A percentile compares a stretch with the other conserved stretches of the same genome.
These are phyloP conservation scores for Diplodia seriata DNA, from an alignment of 2,329 filamentous ascomycete genomes.

Conservation along the genomic window DNA sequence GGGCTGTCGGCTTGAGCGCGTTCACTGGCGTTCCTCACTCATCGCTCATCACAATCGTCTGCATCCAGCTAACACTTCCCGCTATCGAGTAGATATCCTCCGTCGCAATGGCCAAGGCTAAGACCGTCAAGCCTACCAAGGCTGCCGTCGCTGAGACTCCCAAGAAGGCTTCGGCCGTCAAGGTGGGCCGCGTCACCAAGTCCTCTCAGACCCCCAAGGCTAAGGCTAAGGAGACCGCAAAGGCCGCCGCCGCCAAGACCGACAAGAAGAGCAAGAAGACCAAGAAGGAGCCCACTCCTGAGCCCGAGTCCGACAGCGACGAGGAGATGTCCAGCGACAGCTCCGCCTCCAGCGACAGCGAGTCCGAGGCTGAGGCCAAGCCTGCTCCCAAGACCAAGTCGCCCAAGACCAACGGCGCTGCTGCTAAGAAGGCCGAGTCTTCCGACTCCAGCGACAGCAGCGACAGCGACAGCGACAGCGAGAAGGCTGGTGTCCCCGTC, in stretches of 20 bases:
- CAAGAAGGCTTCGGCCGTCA: slow-evolving; percentile 64
- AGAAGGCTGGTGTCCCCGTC: slow-evolving; percentile 36
- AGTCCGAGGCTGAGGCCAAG: slow-evolving; percentile 40
- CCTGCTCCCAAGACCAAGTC: slow-evolving; percentile 39
- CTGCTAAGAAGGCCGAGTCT: slow-evolving; percentile 33
- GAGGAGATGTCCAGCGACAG: slow-evolving; percentile 44
- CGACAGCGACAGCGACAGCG: slow-evolving; percentile 36
- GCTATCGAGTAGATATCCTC: slow-evolving; percentile 33
- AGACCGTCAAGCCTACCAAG: slow-evolving; percentile 42
- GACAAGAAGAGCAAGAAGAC: slow-evolving; percentile 60
- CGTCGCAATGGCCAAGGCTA: slow-evolving; percentile 47
- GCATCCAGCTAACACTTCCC: slow-evolving; percentile 28
- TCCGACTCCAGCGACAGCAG: slow-evolving; percentile 34
- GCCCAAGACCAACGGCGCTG: slow-evolving; percentile 39
- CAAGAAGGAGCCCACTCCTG: slow-evolving; percentile 56
- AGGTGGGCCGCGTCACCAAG: slow-evolving; percentile 73
- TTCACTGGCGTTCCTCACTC: slow-evolving; percentile 34
- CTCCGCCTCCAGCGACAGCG: slow-evolving; percentile 44
- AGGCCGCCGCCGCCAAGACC: slow-evolving; percentile 50
- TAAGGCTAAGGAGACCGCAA: slow-evolving; percentile 72
- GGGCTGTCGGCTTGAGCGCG: slow-evolving; percentile 32
- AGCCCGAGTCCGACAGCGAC: slow-evolving; percentile 47
- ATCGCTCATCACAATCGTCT: neutral
- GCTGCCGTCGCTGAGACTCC: slow-evolving; percentile 63
- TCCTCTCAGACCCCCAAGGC: slow-evolving; percentile 67